Base-by-base conservation (phyloP, 345 rosid species). In the Syzygium grande region DNA sequence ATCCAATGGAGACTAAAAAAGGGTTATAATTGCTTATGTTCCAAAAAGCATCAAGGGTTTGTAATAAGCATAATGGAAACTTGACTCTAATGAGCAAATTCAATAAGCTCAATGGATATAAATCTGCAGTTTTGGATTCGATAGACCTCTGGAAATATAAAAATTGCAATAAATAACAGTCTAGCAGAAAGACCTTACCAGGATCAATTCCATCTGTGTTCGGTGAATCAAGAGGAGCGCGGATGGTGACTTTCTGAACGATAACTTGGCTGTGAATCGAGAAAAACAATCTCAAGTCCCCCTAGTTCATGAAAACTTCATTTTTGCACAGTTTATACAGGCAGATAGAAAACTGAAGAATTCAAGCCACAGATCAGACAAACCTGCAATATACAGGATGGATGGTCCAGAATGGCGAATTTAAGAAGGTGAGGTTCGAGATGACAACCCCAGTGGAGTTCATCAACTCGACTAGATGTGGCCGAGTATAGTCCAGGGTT, bases 371-470 rank as follows among this genome's bases (percentile, higher is more conserved):
- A 84, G 77, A 43, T 54, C 59, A 83, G 88, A 77, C 92, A 87
- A 87, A 98, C 99, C 99, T 98, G 99, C 99, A 96, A 88, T 98
- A 98, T 53, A 98, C 98, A 43, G 99, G 99, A 89, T 98, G 99
- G 91, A 98, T 94, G 87, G 94, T 98, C 99, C 98, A 98, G 91
- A 98, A 96, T 19, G 99, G 99, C 5, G 99, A 96, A 90, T 98
- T 93, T 89, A 94, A 89, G 92, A 98, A 96, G 46, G 98, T 96
- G 92, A 96, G 89, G 91, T 96, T 96, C 54, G 99, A 96, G 92
- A 98, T 96, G 85, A 93, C 88, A 21, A 98, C 90, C 86, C 95
- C 96, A 12, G 95, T 95, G 25, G 98, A 92, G 94, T 96, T 98
- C 94, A 96, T 96, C 88, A 98, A 90, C 92, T 98, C 99, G 85